phyloP scores from a whole-genome alignment of 148 eudicot genomes.

The Rhododendron henanense region DNA sequence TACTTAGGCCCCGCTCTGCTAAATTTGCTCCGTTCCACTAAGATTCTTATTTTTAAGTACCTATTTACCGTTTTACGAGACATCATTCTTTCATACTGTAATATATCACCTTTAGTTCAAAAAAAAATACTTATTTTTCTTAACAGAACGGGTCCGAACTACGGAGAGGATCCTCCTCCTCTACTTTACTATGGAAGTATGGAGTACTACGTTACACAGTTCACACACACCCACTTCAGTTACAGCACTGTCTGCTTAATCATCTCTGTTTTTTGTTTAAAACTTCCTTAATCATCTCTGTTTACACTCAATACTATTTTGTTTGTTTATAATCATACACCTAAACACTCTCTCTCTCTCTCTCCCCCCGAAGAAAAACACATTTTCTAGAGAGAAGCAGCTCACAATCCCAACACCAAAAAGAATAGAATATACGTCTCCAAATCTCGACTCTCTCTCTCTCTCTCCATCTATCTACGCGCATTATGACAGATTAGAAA shows the following conservation, averaged over 20 bases:
- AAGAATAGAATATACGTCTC: background rate
- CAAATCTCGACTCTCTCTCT: background rate
- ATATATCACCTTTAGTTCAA: no score
- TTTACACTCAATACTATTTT: background rate
- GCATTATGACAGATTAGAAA: background rate
- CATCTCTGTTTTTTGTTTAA: background rate
- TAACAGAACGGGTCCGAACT: no score
- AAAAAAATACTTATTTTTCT: no score
- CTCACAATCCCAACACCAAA: background rate
- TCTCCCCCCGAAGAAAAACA: background rate
- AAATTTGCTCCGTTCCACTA: no score
- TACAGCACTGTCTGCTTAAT: conserved; percentile 11
- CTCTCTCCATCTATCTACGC: background rate
- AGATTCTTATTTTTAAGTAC: no score
- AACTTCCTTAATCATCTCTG: conserved; percentile 13
- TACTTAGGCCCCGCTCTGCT: no score
- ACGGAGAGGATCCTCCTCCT: no score
- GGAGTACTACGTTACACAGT: background rate
- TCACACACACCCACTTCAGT: background rate
- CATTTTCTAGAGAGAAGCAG: conserved; percentile 17
- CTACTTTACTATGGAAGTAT: no score
- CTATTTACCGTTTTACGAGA: no score
- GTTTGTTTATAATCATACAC: background rate
- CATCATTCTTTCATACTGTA: no score
- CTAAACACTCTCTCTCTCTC: background rate